These are phyloP conservation scores for Nakaseomyces nivariensis DNA, from an alignment of 1,139 yeast genomes.

Conservation along the genomic window DNA sequence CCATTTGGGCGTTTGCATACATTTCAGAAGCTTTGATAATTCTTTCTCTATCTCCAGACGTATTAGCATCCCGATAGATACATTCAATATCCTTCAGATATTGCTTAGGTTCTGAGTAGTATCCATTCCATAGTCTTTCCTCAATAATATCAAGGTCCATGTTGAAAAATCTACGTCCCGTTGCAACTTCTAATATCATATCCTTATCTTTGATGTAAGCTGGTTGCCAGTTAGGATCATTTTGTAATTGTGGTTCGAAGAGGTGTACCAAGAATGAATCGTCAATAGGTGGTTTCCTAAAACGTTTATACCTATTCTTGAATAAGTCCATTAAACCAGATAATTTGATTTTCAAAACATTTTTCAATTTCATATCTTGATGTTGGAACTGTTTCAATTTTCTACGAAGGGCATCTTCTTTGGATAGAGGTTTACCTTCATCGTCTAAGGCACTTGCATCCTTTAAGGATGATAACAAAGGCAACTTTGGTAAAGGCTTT, in stretches of 20 bases:
- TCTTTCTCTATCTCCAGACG: slow-evolving; percentile 75
- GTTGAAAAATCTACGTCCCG: slow-evolving; percentile 66
- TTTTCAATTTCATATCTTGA: slow-evolving; percentile 72
- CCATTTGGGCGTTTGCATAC: slow-evolving; percentile 94
- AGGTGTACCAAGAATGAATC: slow-evolving; percentile 63
- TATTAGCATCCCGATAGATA: slow-evolving; percentile 70
- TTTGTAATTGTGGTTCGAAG: slow-evolving; percentile 46
- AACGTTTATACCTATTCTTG: slow-evolving; percentile 76
- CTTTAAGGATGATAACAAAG: slow-evolving; percentile 31
- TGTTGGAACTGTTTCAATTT: slow-evolving; percentile 46
- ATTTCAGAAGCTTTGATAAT: slow-evolving; percentile 86
- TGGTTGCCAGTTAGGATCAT: slow-evolving; percentile 30
- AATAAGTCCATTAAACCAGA: slow-evolving; percentile 85
- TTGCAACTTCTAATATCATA: slow-evolving; percentile 67
- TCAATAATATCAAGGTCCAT: slow-evolving; percentile 93
- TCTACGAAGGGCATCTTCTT: slow-evolving; percentile 20
- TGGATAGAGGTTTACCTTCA: slow-evolving; percentile 18
- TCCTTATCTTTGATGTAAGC: slow-evolving; percentile 56
- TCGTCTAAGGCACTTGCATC: slow-evolving; percentile 13
- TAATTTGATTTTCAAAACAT: slow-evolving; percentile 71
- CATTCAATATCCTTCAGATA: slow-evolving; percentile 74
- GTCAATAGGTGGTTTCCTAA: slow-evolving; percentile 83
- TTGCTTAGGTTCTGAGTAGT: slow-evolving; percentile 85
- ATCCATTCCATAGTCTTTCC: slow-evolving; percentile 95
- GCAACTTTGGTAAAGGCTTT: slow-evolving; percentile 34